These are phyloP conservation scores for Coniophora puteana DNA, from an alignment of 1,284 basidiomycete genomes.

Conservation along the genomic window DNA sequence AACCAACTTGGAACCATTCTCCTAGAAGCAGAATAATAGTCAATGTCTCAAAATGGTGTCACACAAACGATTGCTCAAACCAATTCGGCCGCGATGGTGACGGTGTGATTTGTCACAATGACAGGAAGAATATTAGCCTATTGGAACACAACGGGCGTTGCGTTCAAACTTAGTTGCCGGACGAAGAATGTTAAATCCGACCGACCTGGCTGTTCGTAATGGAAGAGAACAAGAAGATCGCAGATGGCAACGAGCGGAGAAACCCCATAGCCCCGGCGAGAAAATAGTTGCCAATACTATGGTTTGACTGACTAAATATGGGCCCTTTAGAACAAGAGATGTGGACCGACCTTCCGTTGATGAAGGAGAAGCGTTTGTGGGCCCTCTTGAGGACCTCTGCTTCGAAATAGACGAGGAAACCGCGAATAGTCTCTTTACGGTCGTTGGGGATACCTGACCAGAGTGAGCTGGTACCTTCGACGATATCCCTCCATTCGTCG, in stretches of 20 bases:
- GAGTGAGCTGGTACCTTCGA: constrained; percentile 82
- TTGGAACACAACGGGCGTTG: constrained; percentile 13
- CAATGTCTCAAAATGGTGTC: constrained; percentile 4
- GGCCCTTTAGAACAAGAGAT: constrained; percentile 9
- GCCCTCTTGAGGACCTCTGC: constrained; percentile 82
- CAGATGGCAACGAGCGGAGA: constrained; percentile 88
- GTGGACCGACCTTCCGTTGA: constrained; percentile 67
- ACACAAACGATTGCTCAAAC: constrained; percentile 38
- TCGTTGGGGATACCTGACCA: constrained; percentile 92
- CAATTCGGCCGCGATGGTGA: constrained; percentile 95
- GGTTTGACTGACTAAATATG: constrained; percentile 1
- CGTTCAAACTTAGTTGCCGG: constrained; percentile 10
- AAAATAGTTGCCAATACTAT: constrained; percentile 85
- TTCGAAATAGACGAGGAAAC: constrained; percentile 90
- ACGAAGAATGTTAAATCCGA: background rate
- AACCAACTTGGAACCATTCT: constrained; percentile 76
- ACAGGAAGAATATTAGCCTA: constrained; percentile 80
- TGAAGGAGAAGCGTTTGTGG: constrained; percentile 89
- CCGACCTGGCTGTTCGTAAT: constrained; percentile 74
- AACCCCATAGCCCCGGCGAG: constrained; percentile 83
- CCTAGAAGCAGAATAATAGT: constrained; percentile 38
- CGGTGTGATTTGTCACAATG: constrained; percentile 93
- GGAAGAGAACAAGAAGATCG: constrained; percentile 93
- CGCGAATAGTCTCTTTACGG: constrained; percentile 87
- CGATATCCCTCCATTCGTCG: constrained; percentile 88